Percentiles rank a stretch among this genome's conserved stretches.
Evolutionary conservation across 352 stramenopile species (phyloP).

Genomic region (Globisporangium abappressorium): DNA sequence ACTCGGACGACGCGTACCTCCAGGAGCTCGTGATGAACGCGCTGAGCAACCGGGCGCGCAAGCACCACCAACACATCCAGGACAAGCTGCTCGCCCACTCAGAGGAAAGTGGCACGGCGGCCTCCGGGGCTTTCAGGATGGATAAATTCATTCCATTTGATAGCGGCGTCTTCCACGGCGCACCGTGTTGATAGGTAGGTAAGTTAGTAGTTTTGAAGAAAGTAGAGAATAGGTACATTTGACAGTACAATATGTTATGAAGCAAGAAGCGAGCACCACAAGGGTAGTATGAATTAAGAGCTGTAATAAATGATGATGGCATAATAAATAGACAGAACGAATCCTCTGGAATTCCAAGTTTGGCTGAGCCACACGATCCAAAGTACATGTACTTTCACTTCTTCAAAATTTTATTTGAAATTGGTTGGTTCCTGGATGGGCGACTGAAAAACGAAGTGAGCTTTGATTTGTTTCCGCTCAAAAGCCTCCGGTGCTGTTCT

Average conservation of each 20-base stretch:
- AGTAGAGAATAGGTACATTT: neutral
- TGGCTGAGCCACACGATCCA: too few species aligned
- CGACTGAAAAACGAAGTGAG: too few species aligned
- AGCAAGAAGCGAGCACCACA: neutral
- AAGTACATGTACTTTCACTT: too few species aligned
- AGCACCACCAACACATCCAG: conserved; percentile 16
- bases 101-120: neutral
- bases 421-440: too few species aligned
- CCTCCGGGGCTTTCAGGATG: neutral
- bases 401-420: too few species aligned
- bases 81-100: conserved; percentile 9
- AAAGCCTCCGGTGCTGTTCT: too few species aligned
- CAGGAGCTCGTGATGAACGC: conserved; percentile 17
- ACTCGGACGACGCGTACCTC: conserved; percentile 9
- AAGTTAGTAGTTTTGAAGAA: neutral
- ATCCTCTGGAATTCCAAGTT: too few species aligned
- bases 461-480: too few species aligned
- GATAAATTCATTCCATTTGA: neutral
- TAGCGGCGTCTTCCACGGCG: neutral
- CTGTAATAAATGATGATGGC: too few species aligned
- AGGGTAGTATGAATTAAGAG: too few species aligned
- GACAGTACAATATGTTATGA: neutral
- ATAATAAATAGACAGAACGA: too few species aligned
- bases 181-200: neutral
- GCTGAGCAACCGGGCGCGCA: conserved; percentile 16